Conservation (phyloP, 108 stramenopile species). For the Heterococcus sp. region DNA sequence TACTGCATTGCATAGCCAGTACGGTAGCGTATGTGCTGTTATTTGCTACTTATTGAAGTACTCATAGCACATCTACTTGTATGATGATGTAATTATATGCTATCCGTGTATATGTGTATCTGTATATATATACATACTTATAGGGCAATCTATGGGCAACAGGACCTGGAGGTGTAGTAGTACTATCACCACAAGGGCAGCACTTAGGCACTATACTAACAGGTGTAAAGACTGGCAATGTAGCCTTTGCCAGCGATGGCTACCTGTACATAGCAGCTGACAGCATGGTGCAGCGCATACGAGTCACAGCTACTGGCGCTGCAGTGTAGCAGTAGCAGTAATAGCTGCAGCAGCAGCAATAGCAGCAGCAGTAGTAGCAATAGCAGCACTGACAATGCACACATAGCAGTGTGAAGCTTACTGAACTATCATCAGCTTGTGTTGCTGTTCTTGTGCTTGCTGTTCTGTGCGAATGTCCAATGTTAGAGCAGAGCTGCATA, state of each 20-base stretch:
- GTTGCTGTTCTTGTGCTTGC: no score
- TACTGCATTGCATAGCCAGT: no score
- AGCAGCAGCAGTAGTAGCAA: no score
- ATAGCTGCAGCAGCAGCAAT: no score
- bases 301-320: no score
- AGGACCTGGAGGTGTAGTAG: slow-evolving; percentile 50
- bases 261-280: slow-evolving; percentile 32
- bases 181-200: slow-evolving; percentile 43
- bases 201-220: slow-evolving; percentile 43
- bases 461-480: no score
- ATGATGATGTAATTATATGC: background rate
- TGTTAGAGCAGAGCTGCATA: no score
- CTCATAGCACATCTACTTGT: background rate
- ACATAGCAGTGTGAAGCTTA: no score
- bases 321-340: no score
- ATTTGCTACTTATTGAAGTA: background rate
- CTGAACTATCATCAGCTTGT: no score
- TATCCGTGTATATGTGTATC: background rate
- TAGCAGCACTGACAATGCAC: no score
- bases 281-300: background rate
- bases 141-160: slow-evolving; percentile 45
- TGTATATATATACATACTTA: background rate
- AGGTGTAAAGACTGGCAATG: slow-evolving; percentile 26
- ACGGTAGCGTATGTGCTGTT: no score
- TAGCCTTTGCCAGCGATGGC: slow-evolving; percentile 20